Percentiles rank a stretch among this genome's conserved stretches.
Conservation (phyloP, 495 filamentous ascomycete species). For the Xylaria flabelliformis region DNA sequence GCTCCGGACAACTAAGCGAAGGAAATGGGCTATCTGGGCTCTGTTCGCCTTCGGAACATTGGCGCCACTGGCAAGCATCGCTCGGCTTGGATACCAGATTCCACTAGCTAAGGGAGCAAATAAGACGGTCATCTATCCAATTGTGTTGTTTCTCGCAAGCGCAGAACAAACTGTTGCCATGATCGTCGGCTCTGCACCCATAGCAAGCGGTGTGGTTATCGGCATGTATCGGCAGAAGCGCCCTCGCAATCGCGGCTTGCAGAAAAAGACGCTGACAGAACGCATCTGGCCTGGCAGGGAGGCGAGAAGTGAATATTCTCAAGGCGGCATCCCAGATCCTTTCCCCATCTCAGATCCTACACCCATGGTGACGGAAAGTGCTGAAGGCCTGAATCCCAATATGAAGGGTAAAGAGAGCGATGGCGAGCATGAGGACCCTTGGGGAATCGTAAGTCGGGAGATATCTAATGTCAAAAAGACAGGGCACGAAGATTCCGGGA, state of each 20-base stretch:
- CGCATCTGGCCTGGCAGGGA: slow-evolving; percentile 17
- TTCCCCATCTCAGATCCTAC: not conserved
- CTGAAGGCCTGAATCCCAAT: not conserved
- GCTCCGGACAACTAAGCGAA: slow-evolving; percentile 18
- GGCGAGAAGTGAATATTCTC: not conserved
- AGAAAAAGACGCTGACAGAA: not conserved
- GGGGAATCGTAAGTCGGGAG: not conserved
- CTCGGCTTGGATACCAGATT: slow-evolving; percentile 27
- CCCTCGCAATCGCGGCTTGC: not conserved
- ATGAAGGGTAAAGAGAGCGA: not conserved
- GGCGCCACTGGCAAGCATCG: slow-evolving; percentile 28
- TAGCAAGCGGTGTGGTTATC: slow-evolving; percentile 22
- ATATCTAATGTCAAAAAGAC: slow-evolving; percentile 4
- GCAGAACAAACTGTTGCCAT: slow-evolving; percentile 35
- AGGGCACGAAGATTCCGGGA: not conserved
- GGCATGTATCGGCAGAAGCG: slow-evolving; percentile 1
- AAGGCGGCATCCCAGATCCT: not conserved
- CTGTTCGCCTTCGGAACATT: slow-evolving; percentile 29
- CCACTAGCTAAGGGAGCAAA: slow-evolving; percentile 17
- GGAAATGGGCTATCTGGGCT: slow-evolving; percentile 30
- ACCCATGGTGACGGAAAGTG: not conserved
- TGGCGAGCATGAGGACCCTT: slow-evolving; percentile 4
- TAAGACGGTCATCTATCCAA: slow-evolving; percentile 29
- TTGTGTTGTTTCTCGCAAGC: slow-evolving; percentile 32
- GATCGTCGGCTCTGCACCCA: slow-evolving; percentile 27